Conservation (phyloP, 345 rosid species). For the Conringia planisiliqua region DNA sequence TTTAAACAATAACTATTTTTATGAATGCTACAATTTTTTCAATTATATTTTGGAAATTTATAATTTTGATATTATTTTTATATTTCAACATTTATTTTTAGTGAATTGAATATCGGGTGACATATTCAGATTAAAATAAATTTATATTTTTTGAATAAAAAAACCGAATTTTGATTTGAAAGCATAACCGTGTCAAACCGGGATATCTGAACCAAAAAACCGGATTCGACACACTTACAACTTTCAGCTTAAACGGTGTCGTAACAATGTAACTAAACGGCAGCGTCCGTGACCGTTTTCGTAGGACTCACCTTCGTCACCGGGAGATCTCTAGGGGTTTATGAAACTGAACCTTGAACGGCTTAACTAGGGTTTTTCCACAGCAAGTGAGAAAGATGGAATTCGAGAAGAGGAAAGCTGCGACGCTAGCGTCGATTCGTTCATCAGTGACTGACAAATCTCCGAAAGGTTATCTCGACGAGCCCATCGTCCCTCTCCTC, state of each 20-base stretch:
- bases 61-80: too few species aligned
- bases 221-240: not conserved
- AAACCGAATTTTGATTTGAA: too few species aligned
- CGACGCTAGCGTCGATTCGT: slow-evolving; percentile 50
- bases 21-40: too few species aligned
- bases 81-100: too few species aligned
- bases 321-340: slow-evolving; percentile 5
- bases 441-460: slow-evolving; percentile 66
- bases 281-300: not conserved
- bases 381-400: slow-evolving; percentile 43
- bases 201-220: not conserved
- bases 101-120: too few species aligned
- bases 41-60: too few species aligned
- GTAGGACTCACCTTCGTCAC: not conserved
- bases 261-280: not conserved
- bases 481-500: slow-evolving; percentile 75
- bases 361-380: slow-evolving; percentile 12
- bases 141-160: too few species aligned
- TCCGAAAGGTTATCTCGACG: slow-evolving; percentile 73
- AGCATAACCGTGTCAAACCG: not conserved
- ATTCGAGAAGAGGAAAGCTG: slow-evolving; percentile 74
- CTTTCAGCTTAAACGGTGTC: not conserved
- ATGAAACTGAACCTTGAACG: not conserved
- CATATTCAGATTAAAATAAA: too few species aligned
- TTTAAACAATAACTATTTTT: too few species aligned